Base-by-base conservation (phyloP, 139 green algal species). In the Coelastrella sp. region DNA sequence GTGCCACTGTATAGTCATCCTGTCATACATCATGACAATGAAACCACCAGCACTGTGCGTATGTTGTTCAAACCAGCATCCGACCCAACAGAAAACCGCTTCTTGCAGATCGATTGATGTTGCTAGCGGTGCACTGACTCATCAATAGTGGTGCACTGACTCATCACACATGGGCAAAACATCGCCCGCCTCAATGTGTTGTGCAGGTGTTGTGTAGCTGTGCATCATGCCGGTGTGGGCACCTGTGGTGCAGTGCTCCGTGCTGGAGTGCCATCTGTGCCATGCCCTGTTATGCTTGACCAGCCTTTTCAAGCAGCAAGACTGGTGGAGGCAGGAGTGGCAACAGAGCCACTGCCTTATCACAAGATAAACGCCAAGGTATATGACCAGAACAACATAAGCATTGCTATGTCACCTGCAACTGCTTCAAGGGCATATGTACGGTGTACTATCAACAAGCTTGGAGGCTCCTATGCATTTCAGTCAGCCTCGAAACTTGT, bases 261-360 rank as follows among this genome's bases (percentile, higher is more conserved):
- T 40, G 63, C 63, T 32, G 79, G 79, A 38, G 48, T 77, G 15
- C 62, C 62, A 2, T 67, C 60, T 5, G 43, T 85, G 43, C 79
- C 79, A 4, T 84, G 77, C 41, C 77, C 77, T 60, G 77, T 84
- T 0, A 84, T 84, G 77, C n/a, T 84, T 34, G 77, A 84, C 57
- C 77, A 84, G 62, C 77, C 77, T 13, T 59, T 43, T 17, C 68
- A 75, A 13, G 77, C 77, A 30, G 27, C 45, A 3, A 11, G 77
- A 4, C 57, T 84, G n/a, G 38, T 75, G 4, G 77, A 84, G 38
- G 77, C 77, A 9, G 77, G 77, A 27, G 60, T 72, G 37, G 77
- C 77, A 11, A 25, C 23, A 21, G 35, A 35, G 23, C 76, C 76
- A n/a, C 35, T 83, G 35, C 76, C 76, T 21, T 83, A 73, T 35